Base-by-base conservation (phyloP, 331 rosid genomes). In the Acacia pycnantha region DNA sequence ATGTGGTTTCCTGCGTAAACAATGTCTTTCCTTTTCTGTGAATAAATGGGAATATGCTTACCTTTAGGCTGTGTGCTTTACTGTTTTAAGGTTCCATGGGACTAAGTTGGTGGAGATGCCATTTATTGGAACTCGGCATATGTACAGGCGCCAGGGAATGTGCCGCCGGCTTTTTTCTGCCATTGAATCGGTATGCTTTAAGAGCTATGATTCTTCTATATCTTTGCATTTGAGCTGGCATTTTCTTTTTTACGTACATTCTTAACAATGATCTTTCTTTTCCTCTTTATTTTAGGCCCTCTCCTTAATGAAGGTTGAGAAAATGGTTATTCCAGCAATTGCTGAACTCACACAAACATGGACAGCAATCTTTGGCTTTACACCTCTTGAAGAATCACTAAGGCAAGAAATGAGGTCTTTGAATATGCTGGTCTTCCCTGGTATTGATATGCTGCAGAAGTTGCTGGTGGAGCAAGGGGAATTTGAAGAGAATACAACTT, bases 31-130 rank as follows among this genome's bases (percentile, higher is more conserved):
- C 62, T 27, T 27, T 62, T 62, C 41, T 11, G 69, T 62, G 69
- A 27, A 62, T 62, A 13, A 13, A 47, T 33, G 24, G 67, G 73
- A 53, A 69, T 65, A 56, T 71, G 54, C 80, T 80, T 54, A 79
- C 78, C 26, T 51, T 14, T 62, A 13, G 69, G 40, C 41, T 64
- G n/a, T 64, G 14, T 73, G 21, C 59, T 62, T 54, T 80, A 7
- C 40, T 68, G 41, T 74, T 70, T 64, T 81, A 82, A 96, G 99
- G 94, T 94, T 96, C 86, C 99, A 92, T 77, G 97, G 98, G 79
- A 91, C 93, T 12, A 90, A 85, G 93, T 82, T 96, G 82, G 97
- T 93, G n/a, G 99, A 96, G 92, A 96, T 96, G 99, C 99, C 99
- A 70, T 96, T 90, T 85, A 96, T 96, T 47, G 98, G 98, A 84